phyloP scores from a whole-genome alignment of 2,329 filamentous ascomycete species.

The Clathrospora elynae region DNA sequence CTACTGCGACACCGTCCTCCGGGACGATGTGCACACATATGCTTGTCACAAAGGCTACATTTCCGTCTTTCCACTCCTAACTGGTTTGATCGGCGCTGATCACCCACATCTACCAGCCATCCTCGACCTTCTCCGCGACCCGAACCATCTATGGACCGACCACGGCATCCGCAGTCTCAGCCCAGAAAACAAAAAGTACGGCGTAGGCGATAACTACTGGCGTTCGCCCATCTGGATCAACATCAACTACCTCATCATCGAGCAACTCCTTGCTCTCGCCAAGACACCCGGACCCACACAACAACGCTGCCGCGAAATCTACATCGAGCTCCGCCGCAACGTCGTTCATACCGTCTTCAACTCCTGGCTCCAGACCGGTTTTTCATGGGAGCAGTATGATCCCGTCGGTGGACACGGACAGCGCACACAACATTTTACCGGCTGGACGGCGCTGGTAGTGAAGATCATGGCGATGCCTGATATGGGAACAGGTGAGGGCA shows the following conservation, averaged over 20 bases:
- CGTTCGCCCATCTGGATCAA: constrained; percentile 93
- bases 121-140: constrained; percentile 76
- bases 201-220: constrained; percentile 94
- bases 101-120: constrained; percentile 74
- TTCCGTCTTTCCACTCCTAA: constrained; percentile 86
- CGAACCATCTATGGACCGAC: constrained; percentile 82
- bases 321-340: constrained; percentile 76
- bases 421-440: constrained; percentile 94
- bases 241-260: constrained; percentile 87
- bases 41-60: constrained; percentile 96
- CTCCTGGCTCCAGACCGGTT: constrained; percentile 87
- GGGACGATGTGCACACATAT: constrained; percentile 79
- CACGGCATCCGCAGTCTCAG: constrained; percentile 86
- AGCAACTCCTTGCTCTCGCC: constrained; percentile 63
- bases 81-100: constrained; percentile 74
- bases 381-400: constrained; percentile 98
- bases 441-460: constrained; percentile 97
- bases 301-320: constrained; percentile 71
- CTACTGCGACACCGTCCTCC: constrained; percentile 90
- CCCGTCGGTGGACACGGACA: constrained; percentile 92
- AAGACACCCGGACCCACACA: constrained; percentile 64
- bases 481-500: constrained; percentile 44
- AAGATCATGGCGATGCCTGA: constrained; percentile 96
- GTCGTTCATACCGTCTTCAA: constrained; percentile 84
- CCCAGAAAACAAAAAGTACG: constrained; percentile 77